Base-by-base conservation (phyloP, 169 alveolate genomes). In the Amoebophrya sp. region DNA sequence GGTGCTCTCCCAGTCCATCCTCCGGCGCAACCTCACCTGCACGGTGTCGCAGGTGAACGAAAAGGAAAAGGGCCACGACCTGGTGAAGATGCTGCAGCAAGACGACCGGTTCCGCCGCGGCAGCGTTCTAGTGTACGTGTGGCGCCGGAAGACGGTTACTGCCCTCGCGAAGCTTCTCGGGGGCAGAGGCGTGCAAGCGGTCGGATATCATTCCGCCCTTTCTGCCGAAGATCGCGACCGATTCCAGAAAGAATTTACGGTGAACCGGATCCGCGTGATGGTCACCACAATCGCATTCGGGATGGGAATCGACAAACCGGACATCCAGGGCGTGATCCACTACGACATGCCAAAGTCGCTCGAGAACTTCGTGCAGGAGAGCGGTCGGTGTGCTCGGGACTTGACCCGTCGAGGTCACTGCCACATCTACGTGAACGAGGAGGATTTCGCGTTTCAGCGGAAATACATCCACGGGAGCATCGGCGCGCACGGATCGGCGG, bases 231-330 rank as follows among this genome's bases (percentile, higher is more conserved):
- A 66, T 25, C 83, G 83, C 32, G 83, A 66, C 35, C 83, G 83
- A 3, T 66, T 66, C 83, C 83, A 66, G 83, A 66, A 66, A 25
- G 83, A 66, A n/a, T 66, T 66, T 25, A 66, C 83, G 35, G 10
- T 1, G 35, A 66, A 66, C 35, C 83, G 83, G 35, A 92, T 95
- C 14, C 91, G 95, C 47, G 96, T 96, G 40, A 94, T 97, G 38
- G 98, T 96, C 23, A 97, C 98, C 77, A 97, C 99, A 38, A 95
- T 96, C 40, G 97, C 98, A 2, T 97, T 97, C 93, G 97, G 97
- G 25, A 97, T 97, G 99, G 99, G 99, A 77, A 97, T 97, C 47
- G 97, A 97, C 94, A 97, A 97, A 91, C 92, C 95, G 23, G 98
- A 97, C 92, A 96, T 97, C 39, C 94, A 97, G 90, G 95, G 96